Percentiles rank a stretch among this genome's conserved stretches.
Evolutionary conservation across 768 basidiomycete genomes (phyloP).

Genomic region (Phaffia australis): DNA sequence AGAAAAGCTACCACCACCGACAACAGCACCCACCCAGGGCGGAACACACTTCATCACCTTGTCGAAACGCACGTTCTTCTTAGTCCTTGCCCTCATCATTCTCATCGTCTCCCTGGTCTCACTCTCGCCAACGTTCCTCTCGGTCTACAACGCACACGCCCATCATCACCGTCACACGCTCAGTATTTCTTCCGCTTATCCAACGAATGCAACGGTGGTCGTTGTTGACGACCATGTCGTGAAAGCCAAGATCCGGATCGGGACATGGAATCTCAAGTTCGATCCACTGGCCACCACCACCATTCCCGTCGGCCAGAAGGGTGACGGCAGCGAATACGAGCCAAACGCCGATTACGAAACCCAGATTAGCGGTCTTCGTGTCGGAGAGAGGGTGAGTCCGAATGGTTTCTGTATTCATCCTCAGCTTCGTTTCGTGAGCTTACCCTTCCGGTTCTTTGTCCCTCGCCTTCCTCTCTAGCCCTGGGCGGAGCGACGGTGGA

Average conservation of each 20-base stretch:
- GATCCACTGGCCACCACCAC: conserved; percentile 7
- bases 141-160: too few species aligned
- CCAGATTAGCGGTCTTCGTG: not conserved
- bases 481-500: conserved; percentile 20
- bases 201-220: too few species aligned
- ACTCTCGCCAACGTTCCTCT: too few species aligned
- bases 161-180: too few species aligned
- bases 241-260: not conserved
- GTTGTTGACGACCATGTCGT: too few species aligned
- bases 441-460: not conserved
- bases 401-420: not conserved
- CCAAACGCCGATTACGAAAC: not conserved
- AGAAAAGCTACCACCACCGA: too few species aligned
- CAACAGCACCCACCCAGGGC: too few species aligned
- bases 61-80: too few species aligned
- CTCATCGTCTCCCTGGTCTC: too few species aligned
- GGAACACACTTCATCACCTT: too few species aligned
- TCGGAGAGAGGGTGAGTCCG: conserved; percentile 12
- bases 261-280: conserved; percentile 16
- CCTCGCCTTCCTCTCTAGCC: conserved; percentile 2
- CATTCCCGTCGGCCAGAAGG: conserved; percentile 14
- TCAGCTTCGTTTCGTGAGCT: not conserved
- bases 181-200: too few species aligned
- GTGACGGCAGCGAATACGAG: conserved; percentile 9
- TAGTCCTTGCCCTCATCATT: too few species aligned